phyloP scores from a whole-genome alignment of 345 rosid species.

The Eucalyptus polyanthemos region DNA sequence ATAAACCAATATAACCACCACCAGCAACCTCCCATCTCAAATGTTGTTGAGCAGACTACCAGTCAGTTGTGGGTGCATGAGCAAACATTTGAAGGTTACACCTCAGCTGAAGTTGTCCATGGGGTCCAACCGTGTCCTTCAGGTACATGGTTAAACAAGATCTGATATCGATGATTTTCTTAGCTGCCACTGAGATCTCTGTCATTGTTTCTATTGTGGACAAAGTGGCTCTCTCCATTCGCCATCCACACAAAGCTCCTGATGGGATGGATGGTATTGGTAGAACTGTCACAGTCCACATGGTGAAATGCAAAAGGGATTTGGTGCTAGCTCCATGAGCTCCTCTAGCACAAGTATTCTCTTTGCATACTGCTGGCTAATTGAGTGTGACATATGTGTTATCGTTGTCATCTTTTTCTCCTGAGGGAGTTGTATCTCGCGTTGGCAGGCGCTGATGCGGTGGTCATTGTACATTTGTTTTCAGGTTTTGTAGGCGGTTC shows the following conservation, averaged over 20 bases:
- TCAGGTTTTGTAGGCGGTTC: slow-evolving; percentile 25
- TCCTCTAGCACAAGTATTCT: slow-evolving; percentile 29
- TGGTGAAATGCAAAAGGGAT: slow-evolving; percentile 20
- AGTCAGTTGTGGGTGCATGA: slow-evolving; percentile 29
- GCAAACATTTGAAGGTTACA: neutral
- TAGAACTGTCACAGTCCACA: slow-evolving; percentile 18
- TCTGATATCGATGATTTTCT: neutral
- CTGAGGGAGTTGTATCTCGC: neutral
- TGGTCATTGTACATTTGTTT: neutral
- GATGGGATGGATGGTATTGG: slow-evolving; percentile 31
- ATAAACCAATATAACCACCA: slow-evolving; percentile 13
- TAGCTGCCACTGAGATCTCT: slow-evolving; percentile 1
- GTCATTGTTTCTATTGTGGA: slow-evolving; percentile 12
- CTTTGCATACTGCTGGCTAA: neutral
- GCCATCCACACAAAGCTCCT: slow-evolving; percentile 33
- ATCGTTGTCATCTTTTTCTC: neutral
- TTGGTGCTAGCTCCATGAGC: slow-evolving; percentile 34
- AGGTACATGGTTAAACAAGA: slow-evolving; percentile 24
- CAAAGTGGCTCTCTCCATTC: slow-evolving; percentile 24
- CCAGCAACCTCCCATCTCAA: slow-evolving; percentile 6
- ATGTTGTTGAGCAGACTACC: slow-evolving; percentile 4
- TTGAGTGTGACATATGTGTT: neutral
- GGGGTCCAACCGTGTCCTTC: slow-evolving; percentile 4
- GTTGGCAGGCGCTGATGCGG: neutral
- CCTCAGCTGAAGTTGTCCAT: slow-evolving; percentile 2